Base-by-base conservation (phyloP, 371 early-diverging fungal species). In the Mucor indicus region DNA sequence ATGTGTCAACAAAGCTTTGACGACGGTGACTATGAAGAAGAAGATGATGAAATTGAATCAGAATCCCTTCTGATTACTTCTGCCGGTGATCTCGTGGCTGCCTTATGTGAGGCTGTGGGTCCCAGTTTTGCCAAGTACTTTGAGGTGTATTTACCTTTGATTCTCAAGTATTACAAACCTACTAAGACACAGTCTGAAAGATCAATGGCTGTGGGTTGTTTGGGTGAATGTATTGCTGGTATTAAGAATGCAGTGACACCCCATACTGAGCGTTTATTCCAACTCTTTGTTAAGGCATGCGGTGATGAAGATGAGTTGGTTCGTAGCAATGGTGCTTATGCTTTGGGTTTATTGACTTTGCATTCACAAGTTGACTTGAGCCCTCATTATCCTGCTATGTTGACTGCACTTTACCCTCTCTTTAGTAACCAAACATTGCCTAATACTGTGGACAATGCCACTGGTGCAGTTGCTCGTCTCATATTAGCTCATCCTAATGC, bases 261-360 rank as follows among this genome's bases (percentile, higher is more conserved):
- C 30, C 87, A 85, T 33, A 85, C 90, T 20, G 86, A 87, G 44
- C 73, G 68, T 10, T 48, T 84, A 17, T 62, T 77, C 35, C 50
- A 65, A 17, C 36, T 92, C n/a, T 83, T 92, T 54, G 57, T 85
- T 45, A 67, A 75, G 38, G 90, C 81, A 2, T 69, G 92, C 32
- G 45, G 53, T 11, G 95, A 93, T 64, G 75, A 81, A 44, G 85
- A 87, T 40, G 79, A 82, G 11, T 86, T 89, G 60, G 91, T 94
- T 20, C 80, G 84, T 30, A 87, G 89, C 59, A 93, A 94, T 53
- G 87, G 85, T 22, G 90, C 91, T 1, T 94, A 72, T 69, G 92
- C 84, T 15, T 69, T 89, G 24, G 95, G 95, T 21, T 75, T 83
- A 25, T 75, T 93, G 32, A 77, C 84, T 33, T 67, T 78, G 32